These are phyloP conservation scores for Filosporella fistucella DNA, from an alignment of 495 filamentous ascomycete species.

Conservation along the genomic window DNA sequence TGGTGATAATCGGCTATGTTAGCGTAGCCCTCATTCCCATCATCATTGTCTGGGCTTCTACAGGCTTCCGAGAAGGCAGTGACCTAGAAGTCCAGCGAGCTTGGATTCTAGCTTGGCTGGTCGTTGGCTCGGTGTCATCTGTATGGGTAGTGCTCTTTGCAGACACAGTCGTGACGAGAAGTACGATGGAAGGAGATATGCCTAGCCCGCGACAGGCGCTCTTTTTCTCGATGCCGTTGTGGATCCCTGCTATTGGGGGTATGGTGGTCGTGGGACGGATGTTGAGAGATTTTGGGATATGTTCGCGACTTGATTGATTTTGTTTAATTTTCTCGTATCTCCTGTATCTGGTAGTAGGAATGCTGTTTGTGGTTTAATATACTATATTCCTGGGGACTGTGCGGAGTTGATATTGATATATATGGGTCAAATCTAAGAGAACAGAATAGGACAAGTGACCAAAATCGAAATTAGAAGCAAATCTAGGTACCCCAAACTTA, in stretches of 20 bases:
- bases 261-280: slow-evolving; percentile 28
- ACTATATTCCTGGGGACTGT: no score
- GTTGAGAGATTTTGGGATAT: slow-evolving; percentile 18
- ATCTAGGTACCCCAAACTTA: no score
- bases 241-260: slow-evolving; percentile 23
- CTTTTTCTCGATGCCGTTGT: background rate
- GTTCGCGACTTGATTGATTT: background rate
- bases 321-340: no score
- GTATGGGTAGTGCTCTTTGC: background rate
- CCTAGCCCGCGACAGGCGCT: background rate
- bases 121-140: slow-evolving; percentile 10
- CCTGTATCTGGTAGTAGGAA: no score
- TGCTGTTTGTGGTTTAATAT: no score
- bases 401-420: no score
- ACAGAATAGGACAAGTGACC: no score
- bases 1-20: background rate
- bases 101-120: slow-evolving; percentile 30
- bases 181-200: background rate
- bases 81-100: slow-evolving; percentile 24
- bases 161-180: background rate
- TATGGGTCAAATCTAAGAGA: no score
- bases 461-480: no score
- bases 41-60: background rate
- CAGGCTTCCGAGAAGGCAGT: slow-evolving; percentile 19
- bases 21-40: background rate